Evolutionary conservation across 2,329 filamentous ascomycete species (phyloP).

Genomic region (Alternaria panax): DNA sequence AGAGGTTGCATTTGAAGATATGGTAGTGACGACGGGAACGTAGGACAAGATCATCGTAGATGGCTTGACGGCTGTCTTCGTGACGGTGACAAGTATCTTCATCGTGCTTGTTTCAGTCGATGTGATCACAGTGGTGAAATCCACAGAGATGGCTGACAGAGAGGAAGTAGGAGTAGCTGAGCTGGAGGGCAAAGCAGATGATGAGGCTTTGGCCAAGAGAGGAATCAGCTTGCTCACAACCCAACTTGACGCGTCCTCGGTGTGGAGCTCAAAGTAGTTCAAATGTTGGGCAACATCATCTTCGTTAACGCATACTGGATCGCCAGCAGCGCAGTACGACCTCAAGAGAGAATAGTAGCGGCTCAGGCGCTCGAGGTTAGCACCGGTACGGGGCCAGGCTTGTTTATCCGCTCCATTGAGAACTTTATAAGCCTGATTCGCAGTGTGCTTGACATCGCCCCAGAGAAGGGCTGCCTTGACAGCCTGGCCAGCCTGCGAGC

Average conservation of each 20-base stretch:
- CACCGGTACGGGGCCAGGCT: constrained; percentile 11
- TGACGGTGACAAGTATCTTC: background rate
- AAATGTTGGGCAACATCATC: background rate
- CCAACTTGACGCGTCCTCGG: constrained; percentile 11
- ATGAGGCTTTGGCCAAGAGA: constrained; percentile 6
- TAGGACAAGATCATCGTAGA: constrained; percentile 7
- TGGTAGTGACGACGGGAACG: constrained; percentile 3
- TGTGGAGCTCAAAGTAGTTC: constrained; percentile 14
- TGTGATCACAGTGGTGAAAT: background rate
- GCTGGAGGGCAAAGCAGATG: constrained; percentile 1
- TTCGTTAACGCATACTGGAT: constrained; percentile 9
- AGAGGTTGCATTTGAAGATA: background rate
- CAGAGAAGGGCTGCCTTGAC: constrained; percentile 13
- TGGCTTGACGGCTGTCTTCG: background rate
- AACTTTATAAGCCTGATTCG: constrained; percentile 13
- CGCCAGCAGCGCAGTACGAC: constrained; percentile 14
- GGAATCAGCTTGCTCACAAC: constrained; percentile 12
- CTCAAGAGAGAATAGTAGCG: constrained; percentile 6
- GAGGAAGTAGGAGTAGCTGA: background rate
- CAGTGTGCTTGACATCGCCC: constrained; percentile 15
- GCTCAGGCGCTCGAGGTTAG: constrained; percentile 9
- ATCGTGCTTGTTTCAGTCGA: constrained; percentile 1
- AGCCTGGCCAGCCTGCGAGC: constrained; percentile 6
- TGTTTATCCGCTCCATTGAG: constrained; percentile 15
- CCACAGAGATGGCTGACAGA: background rate